Evolutionary conservation across 2,329 filamentous ascomycete genomes (phyloP).

Genomic region (Venturia asperata): DNA sequence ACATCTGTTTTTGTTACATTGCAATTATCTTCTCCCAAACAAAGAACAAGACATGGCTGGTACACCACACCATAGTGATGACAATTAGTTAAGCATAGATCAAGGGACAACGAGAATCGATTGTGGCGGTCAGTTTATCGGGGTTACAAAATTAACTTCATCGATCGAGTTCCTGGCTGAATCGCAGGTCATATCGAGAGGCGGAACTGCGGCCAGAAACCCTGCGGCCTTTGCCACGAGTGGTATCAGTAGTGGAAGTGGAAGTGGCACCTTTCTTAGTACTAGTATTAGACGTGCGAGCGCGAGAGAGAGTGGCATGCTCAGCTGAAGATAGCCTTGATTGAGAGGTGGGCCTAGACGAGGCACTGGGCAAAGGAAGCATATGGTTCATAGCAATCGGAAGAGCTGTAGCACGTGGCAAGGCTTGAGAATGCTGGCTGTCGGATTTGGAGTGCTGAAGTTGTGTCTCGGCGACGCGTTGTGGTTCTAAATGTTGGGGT

Average conservation of each 20-base stretch:
- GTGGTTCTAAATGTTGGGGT: background rate
- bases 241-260: background rate
- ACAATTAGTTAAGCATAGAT: background rate
- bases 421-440: conserved; percentile 3
- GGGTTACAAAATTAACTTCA: background rate
- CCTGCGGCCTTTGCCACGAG: conserved; percentile 1
- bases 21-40: background rate
- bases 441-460: background rate
- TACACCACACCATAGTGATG: no score
- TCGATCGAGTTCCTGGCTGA: background rate
- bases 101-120: background rate
- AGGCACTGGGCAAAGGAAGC: background rate
- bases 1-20: background rate
- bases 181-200: conserved; percentile 7
- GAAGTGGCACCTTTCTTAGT: background rate
- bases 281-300: background rate
- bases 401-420: background rate
- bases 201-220: background rate
- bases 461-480: conserved; percentile 7
- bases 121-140: background rate
- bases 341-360: background rate
- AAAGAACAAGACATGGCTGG: background rate
- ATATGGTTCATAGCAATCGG: background rate
- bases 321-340: background rate
- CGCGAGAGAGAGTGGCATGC: conserved; percentile 6